Base-by-base conservation (phyloP, 805 yeast species). In the Candida krabiensis region DNA sequence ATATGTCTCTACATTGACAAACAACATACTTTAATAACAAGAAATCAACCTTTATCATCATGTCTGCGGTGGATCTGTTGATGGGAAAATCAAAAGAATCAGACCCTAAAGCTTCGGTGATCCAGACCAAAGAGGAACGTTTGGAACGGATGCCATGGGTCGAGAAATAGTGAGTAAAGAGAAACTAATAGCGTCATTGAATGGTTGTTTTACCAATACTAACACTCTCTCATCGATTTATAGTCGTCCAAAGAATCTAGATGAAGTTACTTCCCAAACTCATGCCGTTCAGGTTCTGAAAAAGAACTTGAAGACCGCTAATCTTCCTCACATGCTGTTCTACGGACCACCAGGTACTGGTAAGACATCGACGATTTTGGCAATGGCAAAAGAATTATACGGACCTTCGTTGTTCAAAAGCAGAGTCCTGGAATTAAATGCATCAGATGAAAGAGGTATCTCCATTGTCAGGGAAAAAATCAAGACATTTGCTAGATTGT, bases 341-440 rank as follows among this genome's bases (percentile, higher is more conserved):
- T 88, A 87, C 57, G 96, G 96, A 0, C 96, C 96, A 1, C 96
- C 96, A 33, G 96, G 96, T 14, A 87, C 95, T 0, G 96, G 96
- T 46, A 87, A 87, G 54, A 87, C 96, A 0, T 86, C 96, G 2
- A 88, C 96, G 0, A 83, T 87, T 21, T 66, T 88, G 39, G 96
- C 96, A 3, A 66, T 87, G 49, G 88, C 95, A 3, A 82, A 76
- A 49, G 87, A 86, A 55, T 61, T 87, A 21, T 87, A 80, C 58
- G 96, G 87, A 0, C 95, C 95, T 2, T 62, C 61, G 5, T 67
- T 87, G 27, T 73, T 74, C 56, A 82, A 80, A 52, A 61, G 80
- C 13, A 72, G 96, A 52, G 93, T 87, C 1, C 62, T 87, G 42
- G 96, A 87, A 57, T 67, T 87, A 49, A 87, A 87, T 62, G 96